Percentiles rank a stretch among this genome's conserved stretches.
Conservation (phyloP, 495 filamentous ascomycete species). For the Filosporella fistucella region DNA sequence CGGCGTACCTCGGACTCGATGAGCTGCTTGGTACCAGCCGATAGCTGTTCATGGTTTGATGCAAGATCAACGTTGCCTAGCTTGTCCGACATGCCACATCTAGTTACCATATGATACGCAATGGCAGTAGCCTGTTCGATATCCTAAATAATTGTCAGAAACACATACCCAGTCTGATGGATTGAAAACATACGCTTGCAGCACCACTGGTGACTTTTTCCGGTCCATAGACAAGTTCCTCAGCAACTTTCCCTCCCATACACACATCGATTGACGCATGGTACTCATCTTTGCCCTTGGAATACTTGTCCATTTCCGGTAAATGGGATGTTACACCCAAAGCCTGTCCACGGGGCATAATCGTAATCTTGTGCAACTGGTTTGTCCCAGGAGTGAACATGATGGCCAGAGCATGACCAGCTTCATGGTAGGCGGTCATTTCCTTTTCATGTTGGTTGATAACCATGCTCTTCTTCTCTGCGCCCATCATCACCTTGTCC, state of each 20-base stretch:
- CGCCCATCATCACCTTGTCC: conserved; percentile 97
- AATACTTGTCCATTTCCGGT: conserved; percentile 87
- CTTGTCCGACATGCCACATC: conserved; percentile 80
- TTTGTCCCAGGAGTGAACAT: conserved; percentile 69
- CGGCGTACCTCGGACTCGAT: conserved; percentile 85
- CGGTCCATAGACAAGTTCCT: conserved; percentile 84
- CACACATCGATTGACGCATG: conserved; percentile 72
- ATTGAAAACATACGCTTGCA: conserved; percentile 52
- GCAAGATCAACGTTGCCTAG: conserved; percentile 87
- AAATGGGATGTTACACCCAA: conserved; percentile 82
- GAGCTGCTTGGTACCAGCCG: conserved; percentile 73
- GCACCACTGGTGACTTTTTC: conserved; percentile 86
- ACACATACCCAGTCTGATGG: conserved; percentile 11
- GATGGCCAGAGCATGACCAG: conserved; percentile 86
- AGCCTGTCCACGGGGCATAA: conserved; percentile 82
- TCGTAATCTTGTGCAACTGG: conserved; percentile 92
- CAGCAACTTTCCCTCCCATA: conserved; percentile 91
- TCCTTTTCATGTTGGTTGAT: conserved; percentile 82
- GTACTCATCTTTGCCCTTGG: conserved; percentile 66
- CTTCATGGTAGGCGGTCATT: conserved; percentile 96
- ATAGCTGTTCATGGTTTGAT: conserved; percentile 73
- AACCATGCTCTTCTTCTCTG: conserved; percentile 80
- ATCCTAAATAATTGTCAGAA: conserved; percentile 49
- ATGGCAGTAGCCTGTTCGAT: conserved; percentile 72
- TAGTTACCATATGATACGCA: conserved; percentile 81